phyloP scores from a whole-genome alignment of 371 early-diverging fungal genomes.

The Coemansia sp. region DNA sequence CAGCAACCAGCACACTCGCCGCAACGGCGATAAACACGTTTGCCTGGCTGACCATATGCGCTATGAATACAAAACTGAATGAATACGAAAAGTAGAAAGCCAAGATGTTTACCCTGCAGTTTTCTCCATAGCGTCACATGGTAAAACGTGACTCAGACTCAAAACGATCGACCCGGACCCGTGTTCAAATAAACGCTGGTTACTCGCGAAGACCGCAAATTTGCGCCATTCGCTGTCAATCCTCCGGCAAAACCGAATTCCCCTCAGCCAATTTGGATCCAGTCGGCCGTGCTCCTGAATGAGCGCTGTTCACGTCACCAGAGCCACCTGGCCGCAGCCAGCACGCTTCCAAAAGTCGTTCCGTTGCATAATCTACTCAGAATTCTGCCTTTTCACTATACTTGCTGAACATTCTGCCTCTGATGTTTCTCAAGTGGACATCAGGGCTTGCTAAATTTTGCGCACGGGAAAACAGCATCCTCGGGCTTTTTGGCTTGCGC shows the following conservation, averaged over 20 bases:
- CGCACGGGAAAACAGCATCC: not conserved
- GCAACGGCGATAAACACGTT: conserved; percentile 25
- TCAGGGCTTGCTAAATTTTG: not conserved
- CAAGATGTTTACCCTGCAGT: no score
- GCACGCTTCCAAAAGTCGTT: not conserved
- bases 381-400: not conserved
- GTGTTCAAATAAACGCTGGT: no score
- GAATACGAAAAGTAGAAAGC: not conserved
- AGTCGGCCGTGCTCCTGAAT: not conserved
- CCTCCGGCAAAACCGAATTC: no score
- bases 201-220: no score
- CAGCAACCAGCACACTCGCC: conserved; percentile 8
- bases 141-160: no score
- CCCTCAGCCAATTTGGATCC: not conserved
- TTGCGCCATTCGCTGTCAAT: no score
- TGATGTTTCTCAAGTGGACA: not conserved
- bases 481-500: not conserved
- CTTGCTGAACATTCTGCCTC: not conserved
- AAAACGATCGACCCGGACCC: no score
- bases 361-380: not conserved
- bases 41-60: conserved; percentile 13
- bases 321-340: not conserved
- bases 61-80: not conserved
- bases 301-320: no score
- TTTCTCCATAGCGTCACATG: no score